Base-by-base conservation (phyloP, 78 protist species). In the Guillardia theta region DNA sequence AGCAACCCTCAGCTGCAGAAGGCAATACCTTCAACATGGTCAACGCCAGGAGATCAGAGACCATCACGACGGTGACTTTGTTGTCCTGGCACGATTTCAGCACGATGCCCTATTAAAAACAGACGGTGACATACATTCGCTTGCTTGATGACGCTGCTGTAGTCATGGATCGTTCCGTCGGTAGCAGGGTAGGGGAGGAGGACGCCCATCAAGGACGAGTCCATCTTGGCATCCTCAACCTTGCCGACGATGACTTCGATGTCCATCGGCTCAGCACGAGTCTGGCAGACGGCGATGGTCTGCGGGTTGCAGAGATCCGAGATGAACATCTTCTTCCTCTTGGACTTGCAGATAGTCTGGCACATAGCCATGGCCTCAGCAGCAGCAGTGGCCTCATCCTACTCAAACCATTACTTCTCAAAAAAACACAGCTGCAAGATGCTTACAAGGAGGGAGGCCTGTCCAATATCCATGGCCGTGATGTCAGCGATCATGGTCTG, bases 361-460 rank as follows among this genome's bases (percentile, higher is more conserved):
- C 96, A 92, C 98, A 98, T 96, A 41, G 80, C n/a, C 95, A 98
- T 94, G 33, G 99, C 99, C 93, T 98, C 99, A 18, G 98, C 98
- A 6, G 97, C 98, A 0, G 99, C 99, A 5, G 99, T 98, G 0
- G 98, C 93, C 93, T 95, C 83, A 18, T 70, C 83, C 83, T 70
- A 43, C n/a, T 4, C 78, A 64, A 15, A 10, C 30, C 70, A 58
- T 24, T 30, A 58, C 30, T 19, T 50, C 58, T 50, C 58, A 50
- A 50, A 50, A 19, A 50, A 50, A 50, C 15, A 50, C 15, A 6
- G 6, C 70, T 58, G 83, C 41, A 64, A 15, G 0, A 4, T 4
- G 36, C 83, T 70, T 24, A 70, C 99, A 27, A 99, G 97, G 46
- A 99, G 97, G 27, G 99, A 98, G 4, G 99, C 97, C 96, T 98